Percentiles rank a stretch among this genome's conserved stretches.
These are phyloP conservation scores for Avena sativa DNA, from an alignment of 176 grass and related monocot species.

Conservation along the genomic window DNA sequence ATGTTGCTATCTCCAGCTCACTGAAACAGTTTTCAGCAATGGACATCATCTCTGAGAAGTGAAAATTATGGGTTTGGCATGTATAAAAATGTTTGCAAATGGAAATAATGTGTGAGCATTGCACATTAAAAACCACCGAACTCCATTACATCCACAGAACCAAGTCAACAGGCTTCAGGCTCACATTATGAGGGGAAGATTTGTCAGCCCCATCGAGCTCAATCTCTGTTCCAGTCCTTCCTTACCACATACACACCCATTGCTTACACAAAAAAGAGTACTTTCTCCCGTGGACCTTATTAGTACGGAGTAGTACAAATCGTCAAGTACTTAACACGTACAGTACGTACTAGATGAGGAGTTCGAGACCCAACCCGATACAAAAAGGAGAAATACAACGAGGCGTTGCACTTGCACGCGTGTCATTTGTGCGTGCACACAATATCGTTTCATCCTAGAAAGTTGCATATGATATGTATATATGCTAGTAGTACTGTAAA, in stretches of 20 bases:
- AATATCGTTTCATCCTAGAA: neutral
- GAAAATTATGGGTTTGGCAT: too few relatives aligned
- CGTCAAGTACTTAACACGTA: neutral
- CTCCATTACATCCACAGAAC: neutral
- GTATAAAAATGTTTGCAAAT: neutral
- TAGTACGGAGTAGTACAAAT: too few relatives aligned
- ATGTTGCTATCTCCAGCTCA: too few relatives aligned
- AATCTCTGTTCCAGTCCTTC: neutral
- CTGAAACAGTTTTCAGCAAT: too few relatives aligned
- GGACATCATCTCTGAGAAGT: too few relatives aligned
- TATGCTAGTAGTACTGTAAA: neutral
- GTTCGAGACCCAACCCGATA: neutral
- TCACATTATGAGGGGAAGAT: neutral
- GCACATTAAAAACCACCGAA: neutral
- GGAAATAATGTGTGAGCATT: neutral
- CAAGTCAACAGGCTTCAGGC: neutral
- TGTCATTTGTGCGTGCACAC: constrained; percentile 15
- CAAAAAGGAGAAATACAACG: neutral
- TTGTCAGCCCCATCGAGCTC: neutral
- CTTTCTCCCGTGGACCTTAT: neutral
- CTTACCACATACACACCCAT: neutral
- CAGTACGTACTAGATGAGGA: neutral
- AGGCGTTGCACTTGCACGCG: neutral
- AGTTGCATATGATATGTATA: neutral
- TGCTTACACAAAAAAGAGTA: neutral